Evolutionary conservation across 139 green algal species (phyloP).

Genomic region (Asterochloris sp.): DNA sequence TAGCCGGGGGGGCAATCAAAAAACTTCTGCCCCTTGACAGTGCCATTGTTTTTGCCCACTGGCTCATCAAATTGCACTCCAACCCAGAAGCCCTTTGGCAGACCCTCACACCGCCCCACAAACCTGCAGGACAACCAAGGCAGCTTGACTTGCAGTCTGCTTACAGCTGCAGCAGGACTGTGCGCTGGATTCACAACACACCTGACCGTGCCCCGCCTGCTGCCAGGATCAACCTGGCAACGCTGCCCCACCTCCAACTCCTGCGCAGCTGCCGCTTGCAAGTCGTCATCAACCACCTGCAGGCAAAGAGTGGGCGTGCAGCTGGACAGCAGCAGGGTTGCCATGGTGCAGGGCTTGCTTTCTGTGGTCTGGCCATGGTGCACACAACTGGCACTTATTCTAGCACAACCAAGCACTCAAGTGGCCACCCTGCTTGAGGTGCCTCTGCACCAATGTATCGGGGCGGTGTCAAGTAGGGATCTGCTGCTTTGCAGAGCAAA

Average conservation of each 20-base stretch:
- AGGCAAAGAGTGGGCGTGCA: background rate
- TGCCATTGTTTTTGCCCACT: slow-evolving; percentile 94
- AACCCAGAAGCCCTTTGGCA: slow-evolving; percentile 86
- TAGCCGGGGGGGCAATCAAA: slow-evolving; percentile 71
- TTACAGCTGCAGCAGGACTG: background rate
- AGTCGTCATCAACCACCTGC: slow-evolving; percentile 40
- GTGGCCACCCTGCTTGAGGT: background rate
- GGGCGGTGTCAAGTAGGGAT: no score
- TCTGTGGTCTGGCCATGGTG: background rate
- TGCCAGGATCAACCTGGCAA: slow-evolving; percentile 90
- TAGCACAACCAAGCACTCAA: background rate
- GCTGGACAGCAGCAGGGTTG: background rate
- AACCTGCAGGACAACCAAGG: slow-evolving; percentile 32
- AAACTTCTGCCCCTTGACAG: slow-evolving; percentile 68
- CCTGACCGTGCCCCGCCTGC: slow-evolving; percentile 79
- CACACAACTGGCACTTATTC: background rate
- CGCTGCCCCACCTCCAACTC: slow-evolving; percentile 58
- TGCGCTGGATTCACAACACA: slow-evolving; percentile 13
- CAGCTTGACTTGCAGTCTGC: no score
- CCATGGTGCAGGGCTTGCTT: background rate
- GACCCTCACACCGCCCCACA: slow-evolving; percentile 64
- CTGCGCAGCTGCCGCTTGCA: slow-evolving; percentile 41
- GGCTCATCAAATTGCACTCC: slow-evolving; percentile 96
- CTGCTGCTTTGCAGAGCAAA: no score
- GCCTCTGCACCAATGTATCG: no score